These are phyloP conservation scores for Forsythia viridissima DNA, from an alignment of 257 asterid species.

Conservation along the genomic window DNA sequence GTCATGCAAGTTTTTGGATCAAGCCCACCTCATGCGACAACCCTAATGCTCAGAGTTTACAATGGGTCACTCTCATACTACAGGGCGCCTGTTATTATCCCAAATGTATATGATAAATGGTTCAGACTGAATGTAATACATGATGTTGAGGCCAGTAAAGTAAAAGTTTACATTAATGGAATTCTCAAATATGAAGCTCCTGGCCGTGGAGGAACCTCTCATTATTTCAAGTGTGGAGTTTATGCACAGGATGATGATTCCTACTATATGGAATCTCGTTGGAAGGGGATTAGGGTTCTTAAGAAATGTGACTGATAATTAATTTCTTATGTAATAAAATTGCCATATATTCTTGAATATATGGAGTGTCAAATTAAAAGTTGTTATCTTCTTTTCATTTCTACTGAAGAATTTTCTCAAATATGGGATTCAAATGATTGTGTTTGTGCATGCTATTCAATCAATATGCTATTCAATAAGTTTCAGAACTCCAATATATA, in stretches of 20 bases:
- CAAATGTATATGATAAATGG: constrained; percentile 32
- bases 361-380: not conserved
- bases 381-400: not conserved
- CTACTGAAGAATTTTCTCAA: too few species aligned
- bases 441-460: too few species aligned
- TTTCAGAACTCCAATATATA: too few species aligned
- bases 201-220: constrained; percentile 31
- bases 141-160: constrained; percentile 25
- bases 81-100: constrained; percentile 3
- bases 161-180: constrained; percentile 30
- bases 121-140: constrained; percentile 37
- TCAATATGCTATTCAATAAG: too few species aligned
- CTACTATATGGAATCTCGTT: constrained; percentile 38
- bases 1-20: constrained; percentile 46
- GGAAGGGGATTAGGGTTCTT: constrained; percentile 32
- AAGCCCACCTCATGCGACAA: constrained; percentile 26
- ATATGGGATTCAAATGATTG: too few species aligned
- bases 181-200: constrained; percentile 6
- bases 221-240: constrained; percentile 41
- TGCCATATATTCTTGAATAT: not conserved
- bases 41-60: constrained; percentile 37
- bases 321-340: not conserved
- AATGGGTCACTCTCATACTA: constrained; percentile 33
- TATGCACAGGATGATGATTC: constrained; percentile 37
- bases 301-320: constrained; percentile 23